Conservation (phyloP, 306 rosid species). For the Cyclanthera cordifolia region DNA sequence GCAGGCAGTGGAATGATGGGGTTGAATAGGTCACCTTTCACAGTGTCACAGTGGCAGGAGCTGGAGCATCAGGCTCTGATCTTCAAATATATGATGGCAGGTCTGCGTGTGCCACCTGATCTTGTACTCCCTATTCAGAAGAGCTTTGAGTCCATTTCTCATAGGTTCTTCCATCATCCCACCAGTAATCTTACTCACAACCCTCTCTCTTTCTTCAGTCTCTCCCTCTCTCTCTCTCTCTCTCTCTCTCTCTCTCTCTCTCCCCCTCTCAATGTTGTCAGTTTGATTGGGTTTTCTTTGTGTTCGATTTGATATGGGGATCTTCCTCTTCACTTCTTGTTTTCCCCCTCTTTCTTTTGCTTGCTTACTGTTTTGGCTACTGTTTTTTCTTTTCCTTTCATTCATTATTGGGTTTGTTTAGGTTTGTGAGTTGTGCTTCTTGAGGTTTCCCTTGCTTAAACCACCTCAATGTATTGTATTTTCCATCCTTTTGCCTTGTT, state of each 20-base stretch:
- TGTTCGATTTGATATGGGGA: slow-evolving; percentile 14
- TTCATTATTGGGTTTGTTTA: neutral
- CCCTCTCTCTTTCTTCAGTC: neutral
- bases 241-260: too few relatives aligned
- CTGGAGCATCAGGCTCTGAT: slow-evolving; percentile 81
- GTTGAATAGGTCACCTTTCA: slow-evolving; percentile 50
- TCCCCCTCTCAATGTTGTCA: neutral
- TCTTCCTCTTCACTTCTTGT: neutral
- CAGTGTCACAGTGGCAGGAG: slow-evolving; percentile 82
- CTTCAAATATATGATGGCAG: slow-evolving; percentile 74
- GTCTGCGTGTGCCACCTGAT: slow-evolving; percentile 71
- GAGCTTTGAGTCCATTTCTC: slow-evolving; percentile 62
- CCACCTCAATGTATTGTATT: neutral
- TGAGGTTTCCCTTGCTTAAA: neutral
- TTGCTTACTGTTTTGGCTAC: neutral
- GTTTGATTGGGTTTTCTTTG: slow-evolving; percentile 3
- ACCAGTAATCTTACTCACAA: slow-evolving; percentile 35
- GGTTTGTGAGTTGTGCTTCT: neutral
- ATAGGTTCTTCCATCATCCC: slow-evolving; percentile 47
- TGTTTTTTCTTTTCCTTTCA: neutral
- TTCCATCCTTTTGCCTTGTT: neutral
- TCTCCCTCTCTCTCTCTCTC: neutral
- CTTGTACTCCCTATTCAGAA: slow-evolving; percentile 67
- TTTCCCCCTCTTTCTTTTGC: neutral
- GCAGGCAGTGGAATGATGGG: slow-evolving; percentile 31